Percentiles rank a stretch among this genome's conserved stretches.
phyloP scores from a whole-genome alignment of 2,329 filamentous ascomycete genomes.

The Clonostachys rosea region DNA sequence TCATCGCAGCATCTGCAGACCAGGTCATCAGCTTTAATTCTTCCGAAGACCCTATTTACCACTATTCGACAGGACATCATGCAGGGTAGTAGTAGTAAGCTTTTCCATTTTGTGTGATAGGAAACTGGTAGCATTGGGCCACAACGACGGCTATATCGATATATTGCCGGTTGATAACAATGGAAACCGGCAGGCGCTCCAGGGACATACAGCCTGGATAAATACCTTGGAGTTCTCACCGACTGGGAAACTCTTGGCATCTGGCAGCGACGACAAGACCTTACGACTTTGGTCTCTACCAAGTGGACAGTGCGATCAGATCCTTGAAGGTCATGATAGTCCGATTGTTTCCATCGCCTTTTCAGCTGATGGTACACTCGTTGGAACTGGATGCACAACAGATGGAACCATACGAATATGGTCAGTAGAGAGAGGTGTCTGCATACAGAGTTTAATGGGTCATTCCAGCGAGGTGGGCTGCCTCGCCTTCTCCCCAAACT shows the following conservation, averaged over 20 bases:
- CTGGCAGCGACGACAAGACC: slow-evolving; percentile 5
- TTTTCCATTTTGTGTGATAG: background rate
- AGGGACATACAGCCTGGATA: background rate
- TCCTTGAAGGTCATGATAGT: slow-evolving; percentile 3
- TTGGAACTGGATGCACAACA: background rate
- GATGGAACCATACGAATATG: no score
- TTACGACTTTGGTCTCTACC: slow-evolving; percentile 8
- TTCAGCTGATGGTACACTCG: background rate
- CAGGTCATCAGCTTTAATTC: slow-evolving; percentile 1
- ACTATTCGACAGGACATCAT: slow-evolving; percentile 1
- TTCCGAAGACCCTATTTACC: background rate
- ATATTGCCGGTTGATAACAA: background rate
- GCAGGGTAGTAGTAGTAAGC: background rate
- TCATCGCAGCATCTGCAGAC: background rate
- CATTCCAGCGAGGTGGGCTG: no score
- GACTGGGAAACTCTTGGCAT: slow-evolving; percentile 3
- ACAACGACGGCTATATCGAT: slow-evolving; percentile 1
- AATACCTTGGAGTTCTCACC: background rate
- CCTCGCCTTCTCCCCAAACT: no score
- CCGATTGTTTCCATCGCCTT: slow-evolving; percentile 2
- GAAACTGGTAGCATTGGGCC: slow-evolving; percentile 2
- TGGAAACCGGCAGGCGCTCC: background rate
- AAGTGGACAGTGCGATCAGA: slow-evolving; percentile 2
- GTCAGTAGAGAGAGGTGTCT: no score
- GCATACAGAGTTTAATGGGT: no score